These are phyloP conservation scores for Paecilomyces variotii DNA, from an alignment of 2,329 filamentous ascomycete species.

Conservation along the genomic window DNA sequence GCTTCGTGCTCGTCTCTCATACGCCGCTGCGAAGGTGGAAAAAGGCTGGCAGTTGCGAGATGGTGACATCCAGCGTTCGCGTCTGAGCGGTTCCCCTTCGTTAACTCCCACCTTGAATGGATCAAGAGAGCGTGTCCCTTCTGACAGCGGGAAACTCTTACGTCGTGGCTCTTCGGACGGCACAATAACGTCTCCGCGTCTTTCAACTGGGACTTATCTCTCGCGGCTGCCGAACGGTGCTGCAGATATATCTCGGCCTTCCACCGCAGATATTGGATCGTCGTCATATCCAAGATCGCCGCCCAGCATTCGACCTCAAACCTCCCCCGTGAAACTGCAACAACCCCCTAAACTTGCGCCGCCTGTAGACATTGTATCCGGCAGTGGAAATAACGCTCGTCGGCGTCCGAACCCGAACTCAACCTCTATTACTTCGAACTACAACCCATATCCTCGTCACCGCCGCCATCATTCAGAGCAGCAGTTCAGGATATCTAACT, in stretches of 20 bases:
- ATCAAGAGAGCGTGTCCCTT: conserved; percentile 48
- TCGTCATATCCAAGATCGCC: background rate
- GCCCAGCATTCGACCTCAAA: conserved; percentile 4
- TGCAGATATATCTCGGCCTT: background rate
- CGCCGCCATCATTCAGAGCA: conserved; percentile 26
- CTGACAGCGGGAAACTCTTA: conserved; percentile 27
- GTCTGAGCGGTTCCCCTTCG: conserved; percentile 58
- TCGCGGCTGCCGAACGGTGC: background rate
- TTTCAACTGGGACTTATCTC: conserved; percentile 6
- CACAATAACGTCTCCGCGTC: conserved; percentile 14
- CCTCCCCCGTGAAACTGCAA: conserved; percentile 12
- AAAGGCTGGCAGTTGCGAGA: conserved; percentile 73
- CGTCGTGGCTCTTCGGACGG: conserved; percentile 17
- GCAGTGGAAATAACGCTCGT: conserved; percentile 20
- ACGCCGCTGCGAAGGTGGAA: conserved; percentile 89
- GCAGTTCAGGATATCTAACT: conserved; percentile 13
- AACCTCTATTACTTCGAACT: conserved; percentile 8
- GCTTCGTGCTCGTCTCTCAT: conserved; percentile 75
- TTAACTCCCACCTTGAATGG: conserved; percentile 51
- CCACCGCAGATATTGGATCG: background rate
- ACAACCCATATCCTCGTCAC: conserved; percentile 18
- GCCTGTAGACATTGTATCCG: conserved; percentile 34
- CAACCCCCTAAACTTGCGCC: conserved; percentile 32
- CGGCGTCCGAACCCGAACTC: conserved; percentile 33
- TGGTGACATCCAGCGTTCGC: conserved; percentile 65